phyloP scores from a whole-genome alignment of 352 stramenopile genomes.

The Globisporangium uncinulatum region DNA sequence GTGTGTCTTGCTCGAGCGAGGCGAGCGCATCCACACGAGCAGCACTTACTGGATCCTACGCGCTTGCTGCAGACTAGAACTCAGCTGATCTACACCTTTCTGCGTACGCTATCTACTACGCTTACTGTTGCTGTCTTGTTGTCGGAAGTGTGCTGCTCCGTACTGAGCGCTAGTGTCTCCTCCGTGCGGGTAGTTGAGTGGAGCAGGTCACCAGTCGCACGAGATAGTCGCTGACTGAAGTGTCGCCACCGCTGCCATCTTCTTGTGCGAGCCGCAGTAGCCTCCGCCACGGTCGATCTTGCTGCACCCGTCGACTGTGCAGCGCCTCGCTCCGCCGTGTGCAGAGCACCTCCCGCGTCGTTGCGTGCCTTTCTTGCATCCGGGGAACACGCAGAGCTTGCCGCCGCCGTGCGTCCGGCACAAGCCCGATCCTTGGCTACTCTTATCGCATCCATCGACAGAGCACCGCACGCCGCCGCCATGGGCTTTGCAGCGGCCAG shows the following conservation, averaged over 20 bases:
- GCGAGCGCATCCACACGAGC: no score
- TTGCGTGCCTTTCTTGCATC: constrained; percentile 51
- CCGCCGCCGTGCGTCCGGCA: constrained; percentile 52
- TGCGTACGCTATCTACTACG: no score
- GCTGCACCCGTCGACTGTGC: constrained; percentile 26
- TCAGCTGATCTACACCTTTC: no score
- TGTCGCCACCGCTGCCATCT: background rate
- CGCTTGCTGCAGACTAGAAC: no score
- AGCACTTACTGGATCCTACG: no score
- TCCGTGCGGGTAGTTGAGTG: no score
- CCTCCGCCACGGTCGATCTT: constrained; percentile 47
- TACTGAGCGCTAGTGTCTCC: no score
- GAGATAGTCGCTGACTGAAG: no score
- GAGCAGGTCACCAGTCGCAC: no score
- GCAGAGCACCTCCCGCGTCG: constrained; percentile 42
- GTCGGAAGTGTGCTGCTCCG: no score
- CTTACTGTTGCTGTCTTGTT: no score
- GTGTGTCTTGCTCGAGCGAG: no score
- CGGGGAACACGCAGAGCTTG: constrained; percentile 35
- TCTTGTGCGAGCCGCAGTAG: constrained; percentile 39
- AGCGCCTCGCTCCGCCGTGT: constrained; percentile 33
- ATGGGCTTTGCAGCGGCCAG: constrained; percentile 31
- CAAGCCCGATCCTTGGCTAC: constrained; percentile 34
- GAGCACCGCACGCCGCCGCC: constrained; percentile 27
- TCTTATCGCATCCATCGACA: constrained; percentile 28